Evolutionary conservation across 1,284 basidiomycete species (phyloP), one percentile per base, ranked within the genome.

Genomic region (Porogramme epimiltina): DNA sequence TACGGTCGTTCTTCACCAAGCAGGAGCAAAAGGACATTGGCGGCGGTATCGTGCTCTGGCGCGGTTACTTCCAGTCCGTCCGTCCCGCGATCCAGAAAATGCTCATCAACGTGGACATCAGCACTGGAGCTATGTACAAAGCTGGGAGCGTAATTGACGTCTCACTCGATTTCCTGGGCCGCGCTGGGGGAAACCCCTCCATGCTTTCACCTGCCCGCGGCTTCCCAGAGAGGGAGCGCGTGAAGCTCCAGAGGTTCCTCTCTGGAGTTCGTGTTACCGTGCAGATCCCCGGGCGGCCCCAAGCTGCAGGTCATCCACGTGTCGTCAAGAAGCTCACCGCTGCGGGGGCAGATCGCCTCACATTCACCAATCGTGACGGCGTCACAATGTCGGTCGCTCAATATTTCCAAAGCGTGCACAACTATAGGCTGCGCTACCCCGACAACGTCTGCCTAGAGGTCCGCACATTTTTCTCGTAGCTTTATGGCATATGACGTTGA

Each of bases 71-170:
- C 67, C 87, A 89, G 64, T 89, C 85, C 0, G 80, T 89, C 23
- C 76, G 89, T 13, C 89, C 89, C 9, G 85, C 80, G 0, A 77
- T 82, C 19, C 80, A 81, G 1, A 75, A 74, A 16, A 81, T 90
- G 73, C 68, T 90, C 38, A 81, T 91, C 63, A 91, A 91, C 58
- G 78, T 91, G 55, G 89, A 91, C 57, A 88, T 90, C 51, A 82
- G 83, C 2, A 89, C 89, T 0, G 88, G 82, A 0, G 78, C 81
- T 0, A 89, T 91, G 87, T 91, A 86, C 66, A 82, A 83, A 64
- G 62, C 75, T 0, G 78, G 79, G 0, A 57, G 67, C 0, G 64
- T 82, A 3, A 62, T 89, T 42, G 65, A 71, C 23, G 67, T 89
- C 2, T 85, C 84, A 58, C 68, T 84, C 2, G 81, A 85, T 22